Conservation (phyloP, 2,329 filamentous ascomycete species). For the Lasiodiplodia sp. region DNA sequence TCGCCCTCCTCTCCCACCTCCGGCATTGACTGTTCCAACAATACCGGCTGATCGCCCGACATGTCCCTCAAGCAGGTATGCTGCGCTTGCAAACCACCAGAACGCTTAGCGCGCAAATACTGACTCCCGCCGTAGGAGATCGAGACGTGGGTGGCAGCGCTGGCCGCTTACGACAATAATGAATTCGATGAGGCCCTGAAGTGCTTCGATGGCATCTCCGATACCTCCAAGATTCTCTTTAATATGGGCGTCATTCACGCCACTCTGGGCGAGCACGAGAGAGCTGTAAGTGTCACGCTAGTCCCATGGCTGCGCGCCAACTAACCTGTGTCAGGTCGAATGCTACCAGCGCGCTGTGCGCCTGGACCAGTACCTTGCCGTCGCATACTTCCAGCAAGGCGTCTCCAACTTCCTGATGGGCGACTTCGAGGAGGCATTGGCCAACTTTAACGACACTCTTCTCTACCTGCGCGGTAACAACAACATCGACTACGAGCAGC, state of each 20-base stretch:
- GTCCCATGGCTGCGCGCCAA: constrained; percentile 31
- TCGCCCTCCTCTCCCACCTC: constrained; percentile 9
- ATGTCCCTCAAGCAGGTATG: constrained; percentile 60
- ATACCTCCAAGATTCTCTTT: constrained; percentile 98
- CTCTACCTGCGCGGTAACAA: constrained; percentile 94
- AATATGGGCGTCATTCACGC: constrained; percentile 98
- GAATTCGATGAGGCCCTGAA: constrained; percentile 90
- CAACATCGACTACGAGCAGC: constrained; percentile 96
- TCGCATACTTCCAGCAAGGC: constrained; percentile 97
- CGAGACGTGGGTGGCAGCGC: constrained; percentile 94
- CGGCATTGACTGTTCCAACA: constrained; percentile 12
- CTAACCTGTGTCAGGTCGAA: constrained; percentile 71
- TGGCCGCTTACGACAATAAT: constrained; percentile 93
- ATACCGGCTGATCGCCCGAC: constrained; percentile 36
- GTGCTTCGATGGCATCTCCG: constrained; percentile 84
- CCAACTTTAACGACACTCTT: constrained; percentile 98
- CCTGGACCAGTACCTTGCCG: constrained; percentile 92
- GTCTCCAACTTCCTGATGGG: constrained; percentile 97
- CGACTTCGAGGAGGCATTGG: constrained; percentile 95
- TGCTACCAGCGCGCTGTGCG: constrained; percentile 91
- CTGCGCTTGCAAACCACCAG: constrained; percentile 31
- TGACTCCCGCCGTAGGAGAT: constrained; percentile 75
- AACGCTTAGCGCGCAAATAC: constrained; percentile 33
- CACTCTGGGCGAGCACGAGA: constrained; percentile 92
- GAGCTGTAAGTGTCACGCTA: constrained; percentile 71